Evolutionary conservation across 805 yeast genomes (phyloP).

Genomic region (Ogataea paradorogensis): DNA sequence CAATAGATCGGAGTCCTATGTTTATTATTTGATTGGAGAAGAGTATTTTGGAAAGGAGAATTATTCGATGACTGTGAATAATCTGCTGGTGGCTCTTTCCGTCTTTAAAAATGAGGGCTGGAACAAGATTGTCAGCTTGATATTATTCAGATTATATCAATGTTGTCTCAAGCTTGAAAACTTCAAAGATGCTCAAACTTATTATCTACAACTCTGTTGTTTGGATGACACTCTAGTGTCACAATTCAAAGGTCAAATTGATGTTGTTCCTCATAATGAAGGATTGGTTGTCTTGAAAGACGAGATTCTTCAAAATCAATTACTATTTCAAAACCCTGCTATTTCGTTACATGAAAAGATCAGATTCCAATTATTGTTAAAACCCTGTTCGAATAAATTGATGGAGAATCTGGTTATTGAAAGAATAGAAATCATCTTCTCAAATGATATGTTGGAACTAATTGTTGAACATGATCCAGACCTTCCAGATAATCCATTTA

Average conservation of each 20-base stretch:
- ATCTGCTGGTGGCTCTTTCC: conserved; percentile 38
- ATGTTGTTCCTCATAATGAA: conserved; percentile 7
- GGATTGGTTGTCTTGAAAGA: conserved; percentile 17
- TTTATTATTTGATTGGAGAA: conserved; percentile 52
- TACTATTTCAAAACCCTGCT: conserved; percentile 18
- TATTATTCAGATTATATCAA: conserved; percentile 37
- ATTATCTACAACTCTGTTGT: conserved; percentile 33
- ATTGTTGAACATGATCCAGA: conserved; percentile 15
- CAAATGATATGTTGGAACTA: conserved; percentile 14
- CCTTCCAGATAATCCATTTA: conserved; percentile 2
- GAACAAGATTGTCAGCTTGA: conserved; percentile 32
- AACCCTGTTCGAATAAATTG: conserved; percentile 27
- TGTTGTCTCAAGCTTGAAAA: conserved; percentile 37
- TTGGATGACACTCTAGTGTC: conserved; percentile 16
- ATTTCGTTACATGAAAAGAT: conserved; percentile 22
- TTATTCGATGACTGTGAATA: conserved; percentile 41
- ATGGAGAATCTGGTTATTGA: conserved; percentile 18
- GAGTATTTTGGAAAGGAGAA: conserved; percentile 34
- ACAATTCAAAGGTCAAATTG: conserved; percentile 4
- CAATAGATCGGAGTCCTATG: conserved; percentile 39
- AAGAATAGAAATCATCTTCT: conserved; percentile 21
- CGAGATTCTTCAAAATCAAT: conserved; percentile 17
- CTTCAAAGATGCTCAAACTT: conserved; percentile 32
- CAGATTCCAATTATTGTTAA: conserved; percentile 33
- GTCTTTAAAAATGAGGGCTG: conserved; percentile 41